Percentiles rank a stretch among this genome's conserved stretches.
Evolutionary conservation across 164 flowering plant genomes (phyloP).

Genomic region (Macadamia integrifolia): DNA sequence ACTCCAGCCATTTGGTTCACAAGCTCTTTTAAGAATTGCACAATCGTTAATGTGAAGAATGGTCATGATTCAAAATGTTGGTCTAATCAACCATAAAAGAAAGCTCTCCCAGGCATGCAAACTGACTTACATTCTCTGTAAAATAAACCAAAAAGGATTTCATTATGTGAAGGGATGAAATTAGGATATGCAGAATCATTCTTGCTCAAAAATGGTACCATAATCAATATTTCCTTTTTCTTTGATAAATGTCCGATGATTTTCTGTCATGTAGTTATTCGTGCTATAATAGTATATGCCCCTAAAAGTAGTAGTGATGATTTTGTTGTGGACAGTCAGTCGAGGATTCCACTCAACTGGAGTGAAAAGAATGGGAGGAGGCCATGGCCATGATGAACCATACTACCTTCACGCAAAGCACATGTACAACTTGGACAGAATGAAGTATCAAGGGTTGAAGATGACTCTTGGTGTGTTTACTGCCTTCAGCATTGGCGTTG

Average conservation of each 20-base stretch:
- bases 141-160: too few relatives aligned
- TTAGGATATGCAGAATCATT: too few relatives aligned
- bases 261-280: background rate
- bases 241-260: background rate
- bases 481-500: constrained; percentile 74
- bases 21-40: too few relatives aligned
- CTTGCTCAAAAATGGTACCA: too few relatives aligned
- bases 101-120: background rate
- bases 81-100: background rate
- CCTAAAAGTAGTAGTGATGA: too few relatives aligned
- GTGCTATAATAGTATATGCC: too few relatives aligned
- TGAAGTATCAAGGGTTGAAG: constrained; percentile 59
- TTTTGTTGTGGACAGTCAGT: constrained; percentile 24
- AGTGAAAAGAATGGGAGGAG: constrained; percentile 73
- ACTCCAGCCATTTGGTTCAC: too few relatives aligned
- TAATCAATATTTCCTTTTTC: too few relatives aligned
- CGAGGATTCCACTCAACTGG: constrained; percentile 81
- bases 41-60: too few relatives aligned
- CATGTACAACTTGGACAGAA: constrained; percentile 96
- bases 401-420: constrained; percentile 84
- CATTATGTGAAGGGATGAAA: too few relatives aligned
- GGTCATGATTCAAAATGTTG: too few relatives aligned
- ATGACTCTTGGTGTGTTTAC: constrained; percentile 62
- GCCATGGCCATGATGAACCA: constrained; percentile 72
- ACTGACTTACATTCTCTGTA: background rate